Percentiles rank a stretch among this genome's conserved stretches.
phyloP scores from a whole-genome alignment of 345 rosid species.

The Pistacia atlantica region DNA sequence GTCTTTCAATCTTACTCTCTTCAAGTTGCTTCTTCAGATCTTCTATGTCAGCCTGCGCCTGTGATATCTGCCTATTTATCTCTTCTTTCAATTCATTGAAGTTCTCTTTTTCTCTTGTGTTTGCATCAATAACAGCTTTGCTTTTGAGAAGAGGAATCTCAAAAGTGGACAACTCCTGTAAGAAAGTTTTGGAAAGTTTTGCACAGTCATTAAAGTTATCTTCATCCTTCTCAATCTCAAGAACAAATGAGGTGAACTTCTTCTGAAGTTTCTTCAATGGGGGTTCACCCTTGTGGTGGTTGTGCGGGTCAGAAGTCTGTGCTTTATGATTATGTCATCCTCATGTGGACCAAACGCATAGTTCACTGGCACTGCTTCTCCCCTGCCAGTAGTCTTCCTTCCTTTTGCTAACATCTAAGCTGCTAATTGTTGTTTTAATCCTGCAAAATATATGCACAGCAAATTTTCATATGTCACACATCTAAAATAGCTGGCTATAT shows the following conservation, averaged over 20 bases:
- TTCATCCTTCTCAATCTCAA: constrained; percentile 75
- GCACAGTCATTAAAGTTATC: constrained; percentile 64
- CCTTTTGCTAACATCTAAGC: constrained; percentile 70
- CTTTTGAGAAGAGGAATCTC: constrained; percentile 97
- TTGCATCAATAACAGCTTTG: constrained; percentile 76
- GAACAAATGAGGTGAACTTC: constrained; percentile 81
- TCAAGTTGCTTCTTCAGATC: constrained; percentile 84
- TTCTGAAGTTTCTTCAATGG: constrained; percentile 94
- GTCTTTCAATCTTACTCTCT: constrained; percentile 91
- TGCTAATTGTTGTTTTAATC: constrained; percentile 15
- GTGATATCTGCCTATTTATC: constrained; percentile 70
- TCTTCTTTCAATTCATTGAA: constrained; percentile 79
- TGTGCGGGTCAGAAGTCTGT: constrained; percentile 87
- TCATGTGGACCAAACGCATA: constrained; percentile 84
- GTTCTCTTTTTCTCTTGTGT: constrained; percentile 81
- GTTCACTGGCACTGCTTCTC: constrained; percentile 67
- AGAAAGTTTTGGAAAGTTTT: constrained; percentile 74
- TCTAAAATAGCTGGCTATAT: not conserved
- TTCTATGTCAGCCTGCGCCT: constrained; percentile 77
- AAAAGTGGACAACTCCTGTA: constrained; percentile 84
- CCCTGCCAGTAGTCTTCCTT: constrained; percentile 71
- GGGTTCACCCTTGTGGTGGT: constrained; percentile 98
- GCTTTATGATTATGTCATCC: constrained; percentile 84
- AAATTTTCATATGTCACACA: not conserved
- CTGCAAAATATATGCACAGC: constrained; percentile 25